These are phyloP conservation scores for Cercophora scortea DNA, from an alignment of 495 filamentous ascomycete genomes.

Conservation along the genomic window DNA sequence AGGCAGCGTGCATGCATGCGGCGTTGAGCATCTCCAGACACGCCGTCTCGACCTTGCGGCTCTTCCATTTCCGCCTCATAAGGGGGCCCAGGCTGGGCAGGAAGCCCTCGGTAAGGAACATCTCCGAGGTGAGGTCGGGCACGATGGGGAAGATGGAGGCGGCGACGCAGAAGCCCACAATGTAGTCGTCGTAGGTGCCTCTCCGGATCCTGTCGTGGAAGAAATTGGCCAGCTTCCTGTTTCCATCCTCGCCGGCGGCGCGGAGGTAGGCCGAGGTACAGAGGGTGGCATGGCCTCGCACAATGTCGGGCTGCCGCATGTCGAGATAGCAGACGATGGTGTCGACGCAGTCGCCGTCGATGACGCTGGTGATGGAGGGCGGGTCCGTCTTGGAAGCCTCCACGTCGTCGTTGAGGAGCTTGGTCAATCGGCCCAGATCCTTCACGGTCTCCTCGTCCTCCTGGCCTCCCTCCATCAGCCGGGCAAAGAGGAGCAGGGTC, in stretches of 20 bases:
- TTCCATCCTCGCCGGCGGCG: conserved; percentile 58
- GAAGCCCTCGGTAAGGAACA: conserved; percentile 85
- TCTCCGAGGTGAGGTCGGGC: conserved; percentile 54
- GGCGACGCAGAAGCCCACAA: conserved; percentile 80
- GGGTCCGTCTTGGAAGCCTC: conserved; percentile 26
- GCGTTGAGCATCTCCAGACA: conserved; percentile 83
- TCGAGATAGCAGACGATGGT: conserved; percentile 73
- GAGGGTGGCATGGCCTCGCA: conserved; percentile 67
- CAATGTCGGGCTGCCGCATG: conserved; percentile 56
- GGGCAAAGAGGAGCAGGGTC: conserved; percentile 42
- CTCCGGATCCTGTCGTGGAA: conserved; percentile 44
- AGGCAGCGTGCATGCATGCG: conserved; percentile 73
- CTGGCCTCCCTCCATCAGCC: conserved; percentile 48
- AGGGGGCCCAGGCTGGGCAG: conserved; percentile 59
- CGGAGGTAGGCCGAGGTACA: conserved; percentile 75
- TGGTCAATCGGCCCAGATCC: conserved; percentile 40
- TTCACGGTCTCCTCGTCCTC: conserved; percentile 46
- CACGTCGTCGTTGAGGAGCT: conserved; percentile 41
- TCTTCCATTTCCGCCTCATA: conserved; percentile 66
- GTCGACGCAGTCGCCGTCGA: conserved; percentile 73
- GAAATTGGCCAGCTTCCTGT: conserved; percentile 56
- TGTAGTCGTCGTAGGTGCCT: conserved; percentile 50
- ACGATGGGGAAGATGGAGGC: conserved; percentile 80
- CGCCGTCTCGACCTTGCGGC: conserved; percentile 68
- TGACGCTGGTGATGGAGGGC: conserved; percentile 49